Base-by-base conservation (phyloP, 306 rosid genomes). In the Trifolium subterraneum region DNA sequence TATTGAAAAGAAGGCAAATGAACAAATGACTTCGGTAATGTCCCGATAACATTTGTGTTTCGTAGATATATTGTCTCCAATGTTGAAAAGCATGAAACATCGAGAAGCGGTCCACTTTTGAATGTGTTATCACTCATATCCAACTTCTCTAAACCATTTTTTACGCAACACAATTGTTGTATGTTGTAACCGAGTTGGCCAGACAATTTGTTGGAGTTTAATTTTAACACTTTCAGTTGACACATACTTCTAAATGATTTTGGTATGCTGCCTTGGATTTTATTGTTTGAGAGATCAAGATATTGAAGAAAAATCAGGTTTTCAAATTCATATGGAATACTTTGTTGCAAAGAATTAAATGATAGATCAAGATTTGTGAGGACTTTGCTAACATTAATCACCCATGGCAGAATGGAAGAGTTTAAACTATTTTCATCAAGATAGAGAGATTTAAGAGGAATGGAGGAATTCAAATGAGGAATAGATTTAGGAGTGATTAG, bases 131-230 rank as follows among this genome's bases (percentile, higher is more conserved):
- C 4, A 31, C 77, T 44, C 1, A 84, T 12, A 31, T 22, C 27
- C 29, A 85, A 60, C 4, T 0, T 0, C 20, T 35, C 14, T 9
- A 78, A 54, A n/a, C 70, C 50, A 44, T 61, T 48, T 23, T 74
- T 44, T 22, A 73, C 55, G 63, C 54, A 79, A 19, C 64, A 35
- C 50, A 79, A 75, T 25, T n/a, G n/a, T n/a, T n/a, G n/a, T n/a
- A n/a, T n/a, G n/a, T n/a, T n/a, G n/a, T n/a, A n/a, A n/a, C n/a
- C 55, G 16, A 81, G 78, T 47, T 42, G 31, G 14, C 52, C 72
- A 19, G 78, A 47, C 54, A 71, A 22, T 15, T 52, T 80, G 54
- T 80, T 86, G 48, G 2, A 1, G 5, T 0, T 0, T 2, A 80
- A 11, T 0, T 0, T 0, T 16, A 82, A 59, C 11, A 1, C 8